Percentiles rank a stretch among this genome's conserved stretches.
Conservation (phyloP, 2,329 filamentous ascomycete species). For the Tolypocladium sp. region DNA sequence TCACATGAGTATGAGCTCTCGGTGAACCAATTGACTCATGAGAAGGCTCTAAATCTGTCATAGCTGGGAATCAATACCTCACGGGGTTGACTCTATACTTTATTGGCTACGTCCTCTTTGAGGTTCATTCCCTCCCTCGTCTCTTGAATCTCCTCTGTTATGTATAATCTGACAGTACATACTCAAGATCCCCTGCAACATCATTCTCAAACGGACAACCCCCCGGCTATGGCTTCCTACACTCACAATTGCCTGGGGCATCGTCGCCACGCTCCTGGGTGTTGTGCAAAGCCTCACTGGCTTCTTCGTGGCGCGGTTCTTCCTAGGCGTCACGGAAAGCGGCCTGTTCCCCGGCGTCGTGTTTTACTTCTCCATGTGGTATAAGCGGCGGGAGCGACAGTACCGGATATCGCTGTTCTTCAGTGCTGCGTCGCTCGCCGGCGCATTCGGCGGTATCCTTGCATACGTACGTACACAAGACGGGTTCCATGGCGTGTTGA, state of each 20-base stretch:
- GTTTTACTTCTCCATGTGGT: conserved; percentile 45
- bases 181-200: conserved; percentile 48
- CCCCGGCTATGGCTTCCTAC: conserved; percentile 48
- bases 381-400: conserved; percentile 43
- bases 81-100: conserved; percentile 60
- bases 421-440: conserved; percentile 42
- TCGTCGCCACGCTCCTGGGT: conserved; percentile 41
- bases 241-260: conserved; percentile 45
- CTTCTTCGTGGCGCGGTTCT: conserved; percentile 44
- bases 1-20: conserved; percentile 36
- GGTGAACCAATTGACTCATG: too few species aligned
- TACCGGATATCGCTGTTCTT: conserved; percentile 49
- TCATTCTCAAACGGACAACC: conserved; percentile 51
- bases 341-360: conserved; percentile 43
- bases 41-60: too few species aligned
- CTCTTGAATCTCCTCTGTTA: too few species aligned
- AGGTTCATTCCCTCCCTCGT: conserved; percentile 24
- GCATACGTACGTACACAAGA: conserved; percentile 43
- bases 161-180: conserved; percentile 1
- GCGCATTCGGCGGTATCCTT: conserved; percentile 47
- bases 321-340: conserved; percentile 45
- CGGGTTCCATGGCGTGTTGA: too few species aligned
- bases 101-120: conserved; percentile 48
- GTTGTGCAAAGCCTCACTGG: conserved; percentile 39
- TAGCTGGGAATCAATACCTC: conserved; percentile 53